phyloP scores from a whole-genome alignment of 176 grass and related monocot species.

The Olyra latifolia region DNA sequence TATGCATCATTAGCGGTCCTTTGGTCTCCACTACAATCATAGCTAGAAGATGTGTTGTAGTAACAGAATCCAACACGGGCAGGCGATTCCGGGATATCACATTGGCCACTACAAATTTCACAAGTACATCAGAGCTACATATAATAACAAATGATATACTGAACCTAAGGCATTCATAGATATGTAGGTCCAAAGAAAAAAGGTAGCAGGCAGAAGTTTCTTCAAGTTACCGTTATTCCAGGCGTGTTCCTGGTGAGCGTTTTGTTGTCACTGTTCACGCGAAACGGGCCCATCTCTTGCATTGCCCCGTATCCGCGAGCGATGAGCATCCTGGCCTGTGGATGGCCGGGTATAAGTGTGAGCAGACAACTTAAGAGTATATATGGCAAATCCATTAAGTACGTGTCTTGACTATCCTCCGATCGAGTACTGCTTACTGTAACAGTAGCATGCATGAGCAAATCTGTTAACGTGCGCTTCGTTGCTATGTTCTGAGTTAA shows the following conservation, averaged over 20 bases:
- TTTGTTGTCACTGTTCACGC: constrained; percentile 43
- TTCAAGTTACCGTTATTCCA: constrained; percentile 55
- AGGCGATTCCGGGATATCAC: constrained; percentile 57
- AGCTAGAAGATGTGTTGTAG: constrained; percentile 38
- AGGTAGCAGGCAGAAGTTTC: too few species aligned
- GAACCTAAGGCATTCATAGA: neutral
- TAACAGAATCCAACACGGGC: constrained; percentile 61
- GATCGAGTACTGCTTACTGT: neutral
- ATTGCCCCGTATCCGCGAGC: constrained; percentile 46
- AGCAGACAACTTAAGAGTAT: neutral
- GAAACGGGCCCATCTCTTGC: constrained; percentile 52
- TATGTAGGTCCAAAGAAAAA: too few species aligned
- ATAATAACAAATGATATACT: neutral
- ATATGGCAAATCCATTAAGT: neutral
- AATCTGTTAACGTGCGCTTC: too few species aligned
- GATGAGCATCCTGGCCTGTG: constrained; percentile 65
- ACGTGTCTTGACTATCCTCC: too few species aligned
- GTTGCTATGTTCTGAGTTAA: too few species aligned
- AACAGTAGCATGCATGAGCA: neutral
- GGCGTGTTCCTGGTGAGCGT: constrained; percentile 53
- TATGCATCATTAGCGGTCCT: constrained; percentile 34
- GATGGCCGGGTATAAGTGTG: neutral
- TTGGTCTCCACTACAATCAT: constrained; percentile 32
- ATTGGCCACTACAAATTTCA: constrained; percentile 42
- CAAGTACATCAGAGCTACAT: neutral